Percentiles rank a stretch among this genome's conserved stretches.
phyloP scores from a whole-genome alignment of 169 alveolate species.

The Plasmodium berghei region DNA sequence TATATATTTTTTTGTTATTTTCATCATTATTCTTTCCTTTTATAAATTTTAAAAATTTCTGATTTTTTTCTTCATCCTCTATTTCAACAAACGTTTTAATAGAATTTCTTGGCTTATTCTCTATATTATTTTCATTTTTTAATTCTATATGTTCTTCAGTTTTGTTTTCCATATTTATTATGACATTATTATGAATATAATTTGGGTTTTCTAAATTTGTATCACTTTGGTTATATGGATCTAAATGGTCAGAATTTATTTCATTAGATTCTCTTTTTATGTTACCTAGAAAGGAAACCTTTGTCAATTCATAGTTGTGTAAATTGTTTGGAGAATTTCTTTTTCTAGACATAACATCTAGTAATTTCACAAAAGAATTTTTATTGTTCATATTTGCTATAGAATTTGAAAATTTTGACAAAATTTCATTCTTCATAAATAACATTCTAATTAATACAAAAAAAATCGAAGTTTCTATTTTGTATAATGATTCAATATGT shows the following conservation, averaged over 20 bases:
- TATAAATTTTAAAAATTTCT: conserved; percentile 31
- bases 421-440: conserved; percentile 38
- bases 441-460: conserved; percentile 53
- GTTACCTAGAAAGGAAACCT: no score
- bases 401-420: conserved; percentile 15
- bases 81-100: conserved; percentile 6
- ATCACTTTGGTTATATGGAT: no score
- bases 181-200: no score
- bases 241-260: no score
- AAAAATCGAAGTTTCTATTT: conserved; percentile 47
- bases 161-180: no score
- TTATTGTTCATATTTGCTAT: conserved; percentile 25
- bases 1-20: not conserved
- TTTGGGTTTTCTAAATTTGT: no score
- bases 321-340: not conserved
- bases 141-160: not conserved
- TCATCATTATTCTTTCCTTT: conserved; percentile 40
- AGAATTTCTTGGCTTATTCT: not conserved
- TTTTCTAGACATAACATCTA: conserved; percentile 21
- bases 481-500: conserved; percentile 32
- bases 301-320: no score
- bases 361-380: conserved; percentile 37
- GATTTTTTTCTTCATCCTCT: conserved; percentile 15
- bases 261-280: no score
- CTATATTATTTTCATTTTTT: not conserved